These are phyloP conservation scores for Blastobotrys indianensis DNA, from an alignment of 1,139 yeast species.

Conservation along the genomic window DNA sequence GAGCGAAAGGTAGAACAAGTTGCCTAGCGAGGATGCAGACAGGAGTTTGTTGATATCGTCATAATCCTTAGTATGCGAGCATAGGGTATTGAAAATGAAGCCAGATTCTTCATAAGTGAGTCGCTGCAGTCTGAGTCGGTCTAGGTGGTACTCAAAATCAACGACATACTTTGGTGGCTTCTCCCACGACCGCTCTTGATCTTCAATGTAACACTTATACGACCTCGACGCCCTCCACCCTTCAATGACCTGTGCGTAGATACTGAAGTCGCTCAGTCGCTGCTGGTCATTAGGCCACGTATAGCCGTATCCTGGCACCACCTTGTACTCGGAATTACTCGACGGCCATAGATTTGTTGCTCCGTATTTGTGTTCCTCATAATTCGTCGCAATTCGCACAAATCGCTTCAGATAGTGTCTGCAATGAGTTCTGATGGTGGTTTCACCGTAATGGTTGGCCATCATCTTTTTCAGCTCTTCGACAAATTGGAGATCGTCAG, in stretches of 20 bases:
- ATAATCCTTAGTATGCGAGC: conserved; percentile 27
- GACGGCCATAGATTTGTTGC: conserved; percentile 30
- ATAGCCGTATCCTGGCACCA: conserved; percentile 32
- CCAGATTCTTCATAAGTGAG: conserved; percentile 31
- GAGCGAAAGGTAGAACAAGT: conserved; percentile 29
- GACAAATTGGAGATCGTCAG: conserved; percentile 30
- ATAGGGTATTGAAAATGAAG: conserved; percentile 24
- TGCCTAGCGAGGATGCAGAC: conserved; percentile 25
- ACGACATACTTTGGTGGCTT: conserved; percentile 27
- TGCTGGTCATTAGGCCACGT: conserved; percentile 31
- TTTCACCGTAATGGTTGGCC: conserved; percentile 32
- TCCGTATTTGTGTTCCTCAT: conserved; percentile 31
- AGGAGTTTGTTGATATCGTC: conserved; percentile 32
- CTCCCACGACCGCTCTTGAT: conserved; percentile 22
- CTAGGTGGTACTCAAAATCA: conserved; percentile 32
- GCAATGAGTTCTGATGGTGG: conserved; percentile 31
- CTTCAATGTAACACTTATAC: conserved; percentile 26
- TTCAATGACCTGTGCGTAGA: conserved; percentile 30
- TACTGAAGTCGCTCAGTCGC: conserved; percentile 23
- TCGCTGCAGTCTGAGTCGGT: conserved; percentile 26
- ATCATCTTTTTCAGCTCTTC: conserved; percentile 32
- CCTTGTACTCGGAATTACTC: conserved; percentile 21
- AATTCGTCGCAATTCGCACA: conserved; percentile 31
- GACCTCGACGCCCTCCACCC: conserved; percentile 33
- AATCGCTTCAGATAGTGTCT: conserved; percentile 30